Conservation (phyloP, 108 stramenopile species). For the Nitzschia sp. region DNA sequence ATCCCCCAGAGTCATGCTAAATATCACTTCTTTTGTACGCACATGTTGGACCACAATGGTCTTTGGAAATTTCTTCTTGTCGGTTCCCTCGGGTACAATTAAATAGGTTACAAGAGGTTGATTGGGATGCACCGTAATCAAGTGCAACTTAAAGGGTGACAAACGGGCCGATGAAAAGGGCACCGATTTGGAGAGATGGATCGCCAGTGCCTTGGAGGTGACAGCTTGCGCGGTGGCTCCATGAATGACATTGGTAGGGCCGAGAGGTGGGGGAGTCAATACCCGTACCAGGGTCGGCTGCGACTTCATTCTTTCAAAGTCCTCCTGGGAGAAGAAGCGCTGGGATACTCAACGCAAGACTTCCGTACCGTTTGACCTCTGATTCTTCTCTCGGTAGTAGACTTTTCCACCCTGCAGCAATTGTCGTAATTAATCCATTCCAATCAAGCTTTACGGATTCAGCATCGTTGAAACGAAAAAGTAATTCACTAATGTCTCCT, state of each 20-base stretch:
- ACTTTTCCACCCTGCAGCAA: too few relatives aligned
- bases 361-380: too few relatives aligned
- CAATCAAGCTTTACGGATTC: too few relatives aligned
- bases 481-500: too few relatives aligned
- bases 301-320: slow-evolving; percentile 29
- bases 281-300: slow-evolving; percentile 32
- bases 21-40: slow-evolving; percentile 24
- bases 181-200: slow-evolving; percentile 15
- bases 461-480: too few relatives aligned
- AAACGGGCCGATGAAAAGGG: slow-evolving; percentile 8
- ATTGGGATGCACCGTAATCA: slow-evolving; percentile 31
- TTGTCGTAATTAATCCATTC: too few relatives aligned
- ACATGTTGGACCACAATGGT: slow-evolving; percentile 44
- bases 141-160: slow-evolving; percentile 6
- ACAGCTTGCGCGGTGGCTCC: neutral
- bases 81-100: slow-evolving; percentile 18
- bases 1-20: slow-evolving; percentile 29
- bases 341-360: too few relatives aligned
- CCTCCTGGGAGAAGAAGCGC: too few relatives aligned
- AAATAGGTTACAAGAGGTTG: slow-evolving; percentile 33
- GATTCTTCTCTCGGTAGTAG: too few relatives aligned
- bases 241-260: slow-evolving; percentile 1
- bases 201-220: slow-evolving; percentile 5
- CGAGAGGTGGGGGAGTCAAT: slow-evolving; percentile 24
- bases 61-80: slow-evolving; percentile 12